phyloP scores from a whole-genome alignment of 2,329 filamentous ascomycete species.

The Fusarium succisae region DNA sequence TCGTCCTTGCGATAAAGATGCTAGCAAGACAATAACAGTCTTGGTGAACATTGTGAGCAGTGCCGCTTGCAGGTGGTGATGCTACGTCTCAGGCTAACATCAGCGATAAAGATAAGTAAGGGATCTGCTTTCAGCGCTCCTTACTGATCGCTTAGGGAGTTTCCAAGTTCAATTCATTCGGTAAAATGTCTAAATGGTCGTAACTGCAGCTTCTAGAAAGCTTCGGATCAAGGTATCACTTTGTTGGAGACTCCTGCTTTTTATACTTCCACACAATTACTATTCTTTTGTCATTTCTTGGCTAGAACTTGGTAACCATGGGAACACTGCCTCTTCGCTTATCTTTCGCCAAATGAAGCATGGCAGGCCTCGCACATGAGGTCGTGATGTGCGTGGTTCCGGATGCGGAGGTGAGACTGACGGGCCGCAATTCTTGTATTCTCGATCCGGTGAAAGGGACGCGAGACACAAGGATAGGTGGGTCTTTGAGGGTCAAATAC shows the following conservation, averaged over 20 bases:
- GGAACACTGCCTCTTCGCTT: background rate
- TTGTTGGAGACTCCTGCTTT: background rate
- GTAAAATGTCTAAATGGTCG: rapidly evolving
- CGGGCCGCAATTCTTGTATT: background rate
- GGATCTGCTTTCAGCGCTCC: background rate
- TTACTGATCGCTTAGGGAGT: background rate
- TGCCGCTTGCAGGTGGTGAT: background rate
- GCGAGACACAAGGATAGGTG: background rate
- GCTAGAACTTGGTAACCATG: background rate
- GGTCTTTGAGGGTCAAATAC: background rate
- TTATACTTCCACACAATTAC: background rate
- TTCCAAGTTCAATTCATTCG: rapidly evolving
- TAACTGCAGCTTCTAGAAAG: background rate
- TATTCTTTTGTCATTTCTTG: background rate
- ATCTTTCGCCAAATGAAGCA: slow-evolving; percentile 30
- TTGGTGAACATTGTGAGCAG: slow-evolving; percentile 7
- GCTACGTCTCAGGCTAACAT: background rate
- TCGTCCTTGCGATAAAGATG: background rate
- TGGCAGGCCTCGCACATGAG: slow-evolving; percentile 1
- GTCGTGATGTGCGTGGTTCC: background rate
- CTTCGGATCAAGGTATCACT: background rate
- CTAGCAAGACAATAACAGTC: background rate
- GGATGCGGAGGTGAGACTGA: slow-evolving; percentile 16
- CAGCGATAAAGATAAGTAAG: background rate
- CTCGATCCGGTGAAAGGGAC: background rate